A percentile compares a stretch with the other conserved stretches of the same genome.
Evolutionary conservation across 371 early-diverging fungal species (phyloP).

Genomic region (Mucor circinelloides): DNA sequence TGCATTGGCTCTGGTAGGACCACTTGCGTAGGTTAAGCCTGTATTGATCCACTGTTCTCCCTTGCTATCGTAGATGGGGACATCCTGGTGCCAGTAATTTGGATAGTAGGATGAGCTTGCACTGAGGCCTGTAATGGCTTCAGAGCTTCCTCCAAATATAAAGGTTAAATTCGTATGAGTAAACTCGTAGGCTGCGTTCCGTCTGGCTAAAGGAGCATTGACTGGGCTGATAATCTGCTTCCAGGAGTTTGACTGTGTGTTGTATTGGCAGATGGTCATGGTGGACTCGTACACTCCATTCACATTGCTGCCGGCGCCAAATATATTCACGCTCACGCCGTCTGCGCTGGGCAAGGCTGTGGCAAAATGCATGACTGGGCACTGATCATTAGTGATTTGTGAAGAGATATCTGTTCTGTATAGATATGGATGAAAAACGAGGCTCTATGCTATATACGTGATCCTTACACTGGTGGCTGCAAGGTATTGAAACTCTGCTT

Average conservation of each 20-base stretch:
- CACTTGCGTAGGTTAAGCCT: conserved; percentile 2
- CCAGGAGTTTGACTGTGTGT: conserved; percentile 13
- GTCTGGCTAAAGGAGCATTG: conserved; percentile 19
- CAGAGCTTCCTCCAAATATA: conserved; percentile 28
- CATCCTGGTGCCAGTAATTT: conserved; percentile 25
- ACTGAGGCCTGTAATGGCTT: conserved; percentile 17
- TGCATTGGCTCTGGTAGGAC: conserved; percentile 23
- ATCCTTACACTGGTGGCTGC: conserved; percentile 25
- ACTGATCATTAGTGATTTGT: conserved; percentile 12
- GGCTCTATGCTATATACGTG: neutral
- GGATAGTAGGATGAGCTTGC: conserved; percentile 5
- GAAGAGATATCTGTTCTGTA: conserved; percentile 8
- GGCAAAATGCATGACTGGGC: conserved; percentile 30
- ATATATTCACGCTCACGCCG: conserved; percentile 23
- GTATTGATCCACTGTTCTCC: conserved; percentile 7
- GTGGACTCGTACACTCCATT: conserved; percentile 15
- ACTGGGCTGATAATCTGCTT: neutral
- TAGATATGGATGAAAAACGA: neutral
- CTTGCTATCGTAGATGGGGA: conserved; percentile 14
- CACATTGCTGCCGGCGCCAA: conserved; percentile 23
- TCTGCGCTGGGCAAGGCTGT: conserved; percentile 12
- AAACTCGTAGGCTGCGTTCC: conserved; percentile 22
- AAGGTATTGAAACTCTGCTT: conserved; percentile 23
- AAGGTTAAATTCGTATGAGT: conserved; percentile 12
- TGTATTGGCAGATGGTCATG: conserved; percentile 24